Base-by-base conservation (phyloP, 257 asterid genomes). In the Penstemon newberryi region DNA sequence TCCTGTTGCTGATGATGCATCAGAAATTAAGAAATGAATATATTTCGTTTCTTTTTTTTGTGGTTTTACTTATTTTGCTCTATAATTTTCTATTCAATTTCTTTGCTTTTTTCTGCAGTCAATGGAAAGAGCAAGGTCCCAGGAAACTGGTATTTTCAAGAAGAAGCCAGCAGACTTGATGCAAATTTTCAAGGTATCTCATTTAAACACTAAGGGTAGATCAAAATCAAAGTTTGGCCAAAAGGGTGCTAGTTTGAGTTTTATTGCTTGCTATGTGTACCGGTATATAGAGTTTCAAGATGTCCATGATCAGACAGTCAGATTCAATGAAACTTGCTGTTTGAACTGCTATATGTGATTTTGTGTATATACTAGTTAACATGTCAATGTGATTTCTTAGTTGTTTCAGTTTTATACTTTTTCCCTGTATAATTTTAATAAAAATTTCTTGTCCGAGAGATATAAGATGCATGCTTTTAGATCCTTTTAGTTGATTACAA, bases 81-180 rank as follows among this genome's bases (percentile, higher is more conserved):
- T 39, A n/a, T n/a, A 5, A 44, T 41, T 69, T 61, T 66, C 64
- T 59, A 8, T 9, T 43, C 65, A 13, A 8, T 68, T 18, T 64
- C 40, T 63, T 61, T 68, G 51, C 65, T 38, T 45, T 66, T 39
- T 45, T 69, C 56, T 58, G 66, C 73, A 85, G 91, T 78, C 83
- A 57, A 85, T 85, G 91, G 91, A 85, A 63, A 82, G 91, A 67
- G 86, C 91, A 60, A 82, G 91, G 73, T 82, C 81, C 52, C 88
- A 80, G 77, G 91, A 85, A 64, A 77, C 79, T 45, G 88, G 88
- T 62, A 73, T 82, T 61, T 85, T 85, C 69, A 79, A 69, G 79
- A 84, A 81, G 72, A 84, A 83, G 75, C 91, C 91, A 64, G 68
- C 86, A 56, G 88, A 82, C 69, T 76, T 82, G 65, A 78, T 85